These are phyloP conservation scores for Chondrus crispus DNA, from an alignment of 23 red algal genomes.

Conservation along the genomic window DNA sequence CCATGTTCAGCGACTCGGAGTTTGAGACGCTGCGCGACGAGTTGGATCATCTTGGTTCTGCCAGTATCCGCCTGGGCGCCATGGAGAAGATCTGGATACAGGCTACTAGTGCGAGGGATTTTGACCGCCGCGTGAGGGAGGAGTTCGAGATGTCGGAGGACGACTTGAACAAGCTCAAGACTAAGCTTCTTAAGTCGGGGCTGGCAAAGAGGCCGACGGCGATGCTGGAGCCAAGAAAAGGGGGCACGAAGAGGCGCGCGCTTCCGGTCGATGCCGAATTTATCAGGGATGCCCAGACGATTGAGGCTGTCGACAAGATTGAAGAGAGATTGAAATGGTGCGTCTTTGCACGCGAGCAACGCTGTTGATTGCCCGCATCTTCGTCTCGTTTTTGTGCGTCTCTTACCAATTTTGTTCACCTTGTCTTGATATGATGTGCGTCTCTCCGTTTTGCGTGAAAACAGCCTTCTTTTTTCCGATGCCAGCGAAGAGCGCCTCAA, in stretches of 20 bases:
- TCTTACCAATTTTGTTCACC: too few species aligned
- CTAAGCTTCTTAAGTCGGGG: constrained; percentile 51
- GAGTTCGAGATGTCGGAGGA: constrained; percentile 81
- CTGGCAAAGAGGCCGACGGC: constrained; percentile 11
- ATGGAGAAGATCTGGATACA: constrained; percentile 95
- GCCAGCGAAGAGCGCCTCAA: constrained; percentile 88
- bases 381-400: background rate
- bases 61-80: constrained; percentile 55
- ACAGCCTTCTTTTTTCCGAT: constrained; percentile 82
- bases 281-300: constrained; percentile 15
- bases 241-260: too few species aligned
- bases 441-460: background rate
- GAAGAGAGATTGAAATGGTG: constrained; percentile 57
- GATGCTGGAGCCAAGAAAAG: too few species aligned
- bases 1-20: constrained; percentile 83
- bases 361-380: background rate
- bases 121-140: constrained; percentile 77
- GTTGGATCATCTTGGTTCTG: constrained; percentile 73
- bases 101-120: constrained; percentile 83
- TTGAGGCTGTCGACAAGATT: constrained; percentile 16
- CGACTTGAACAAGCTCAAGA: constrained; percentile 76
- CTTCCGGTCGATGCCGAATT: too few species aligned
- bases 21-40: constrained; percentile 94
- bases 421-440: too few species aligned
- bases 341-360: too few species aligned